Percentiles rank a stretch among this genome's conserved stretches.
Evolutionary conservation across 1,139 yeast genomes (phyloP).

Genomic region (Geotrichum phurueaensis): DNA sequence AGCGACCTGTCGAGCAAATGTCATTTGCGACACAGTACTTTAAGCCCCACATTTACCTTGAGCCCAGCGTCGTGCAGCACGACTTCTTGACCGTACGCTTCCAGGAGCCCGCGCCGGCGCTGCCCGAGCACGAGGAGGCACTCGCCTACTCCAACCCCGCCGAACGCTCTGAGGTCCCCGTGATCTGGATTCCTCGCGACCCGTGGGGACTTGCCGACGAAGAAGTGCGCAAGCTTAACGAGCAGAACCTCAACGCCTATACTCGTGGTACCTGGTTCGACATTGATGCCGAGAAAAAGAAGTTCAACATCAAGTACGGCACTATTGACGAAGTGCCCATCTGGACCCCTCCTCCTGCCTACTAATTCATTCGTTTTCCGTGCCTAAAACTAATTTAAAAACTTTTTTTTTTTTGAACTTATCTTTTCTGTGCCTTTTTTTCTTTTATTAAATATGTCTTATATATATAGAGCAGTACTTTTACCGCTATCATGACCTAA

Average conservation of each 20-base stretch:
- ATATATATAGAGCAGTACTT: neutral
- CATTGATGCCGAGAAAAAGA: conserved; percentile 42
- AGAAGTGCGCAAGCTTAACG: conserved; percentile 45
- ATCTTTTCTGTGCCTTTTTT: neutral
- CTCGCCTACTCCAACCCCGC: conserved; percentile 75
- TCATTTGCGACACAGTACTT: conserved; percentile 27
- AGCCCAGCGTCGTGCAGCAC: conserved; percentile 29
- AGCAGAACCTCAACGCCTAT: conserved; percentile 45
- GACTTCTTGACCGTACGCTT: conserved; percentile 41
- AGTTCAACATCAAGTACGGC: conserved; percentile 21
- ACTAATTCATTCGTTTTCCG: conserved; percentile 13
- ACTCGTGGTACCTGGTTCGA: conserved; percentile 57
- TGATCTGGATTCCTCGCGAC: conserved; percentile 84
- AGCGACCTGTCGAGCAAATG: neutral
- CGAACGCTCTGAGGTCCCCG: conserved; percentile 57
- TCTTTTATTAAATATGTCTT: neutral
- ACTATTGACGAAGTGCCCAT: conserved; percentile 26
- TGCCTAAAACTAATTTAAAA: neutral
- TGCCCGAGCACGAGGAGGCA: conserved; percentile 36
- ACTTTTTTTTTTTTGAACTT: neutral
- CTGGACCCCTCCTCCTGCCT: conserved; percentile 23
- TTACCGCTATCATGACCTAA: neutral
- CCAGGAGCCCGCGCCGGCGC: conserved; percentile 32
- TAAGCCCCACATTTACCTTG: conserved; percentile 56
- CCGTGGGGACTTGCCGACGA: conserved; percentile 67